These are phyloP conservation scores for Botryosphaeria dothidea DNA, from an alignment of 2,329 filamentous ascomycete species.

Conservation along the genomic window DNA sequence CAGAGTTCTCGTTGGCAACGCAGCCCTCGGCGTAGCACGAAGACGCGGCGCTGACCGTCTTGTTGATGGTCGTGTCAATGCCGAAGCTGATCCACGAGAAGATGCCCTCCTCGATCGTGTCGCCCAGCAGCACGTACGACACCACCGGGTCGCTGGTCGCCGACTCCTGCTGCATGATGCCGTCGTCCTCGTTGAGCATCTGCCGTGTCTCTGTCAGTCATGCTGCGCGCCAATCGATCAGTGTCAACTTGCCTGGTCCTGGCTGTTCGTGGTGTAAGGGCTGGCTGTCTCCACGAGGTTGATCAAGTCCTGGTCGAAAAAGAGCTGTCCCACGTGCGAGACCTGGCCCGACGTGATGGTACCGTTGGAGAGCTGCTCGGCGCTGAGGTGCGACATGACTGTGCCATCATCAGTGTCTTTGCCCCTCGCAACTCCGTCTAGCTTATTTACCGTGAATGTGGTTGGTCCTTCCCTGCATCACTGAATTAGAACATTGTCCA, in stretches of 20 bases:
- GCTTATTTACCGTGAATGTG: slow-evolving; percentile 33
- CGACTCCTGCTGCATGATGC: slow-evolving; percentile 50
- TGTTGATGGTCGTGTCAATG: slow-evolving; percentile 12
- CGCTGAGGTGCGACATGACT: slow-evolving; percentile 12
- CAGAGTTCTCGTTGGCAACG: slow-evolving; percentile 15
- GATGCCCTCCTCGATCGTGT: slow-evolving; percentile 40
- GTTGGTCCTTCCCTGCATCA: slow-evolving; percentile 32
- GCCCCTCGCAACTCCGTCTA: too few species aligned
- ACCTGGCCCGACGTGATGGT: slow-evolving; percentile 49
- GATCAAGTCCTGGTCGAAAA: slow-evolving; percentile 63
- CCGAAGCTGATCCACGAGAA: slow-evolving; percentile 33
- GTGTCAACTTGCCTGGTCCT: slow-evolving; percentile 40
- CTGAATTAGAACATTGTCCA: background rate
- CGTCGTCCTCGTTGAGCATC: slow-evolving; percentile 51
- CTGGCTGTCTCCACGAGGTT: slow-evolving; percentile 48
- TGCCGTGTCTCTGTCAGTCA: background rate
- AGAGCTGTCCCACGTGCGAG: slow-evolving; percentile 63
- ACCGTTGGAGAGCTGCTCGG: slow-evolving; percentile 42
- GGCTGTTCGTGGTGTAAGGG: slow-evolving; percentile 47
- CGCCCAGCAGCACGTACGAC: slow-evolving; percentile 59
- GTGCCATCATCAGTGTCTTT: slow-evolving; percentile 23
- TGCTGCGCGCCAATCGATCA: rapidly evolving
- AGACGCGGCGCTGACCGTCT: slow-evolving; percentile 12
- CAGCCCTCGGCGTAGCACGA: slow-evolving; percentile 16
- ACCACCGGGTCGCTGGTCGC: slow-evolving; percentile 55